These are phyloP conservation scores for Streptanthus diversifolius DNA, from an alignment of 345 rosid species.

Conservation along the genomic window DNA sequence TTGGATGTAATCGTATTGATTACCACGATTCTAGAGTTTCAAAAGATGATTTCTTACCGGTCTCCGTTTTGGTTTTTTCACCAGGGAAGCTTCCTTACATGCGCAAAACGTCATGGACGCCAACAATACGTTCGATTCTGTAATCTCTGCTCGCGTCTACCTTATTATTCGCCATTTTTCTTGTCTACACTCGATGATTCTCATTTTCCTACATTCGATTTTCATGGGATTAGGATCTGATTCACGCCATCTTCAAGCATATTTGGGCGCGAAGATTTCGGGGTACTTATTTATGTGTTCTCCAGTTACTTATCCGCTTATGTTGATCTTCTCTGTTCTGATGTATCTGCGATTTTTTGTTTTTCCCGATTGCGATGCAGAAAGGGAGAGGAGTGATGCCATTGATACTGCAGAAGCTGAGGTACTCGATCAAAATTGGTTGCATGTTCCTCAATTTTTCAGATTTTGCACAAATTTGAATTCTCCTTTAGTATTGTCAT, in stretches of 20 bases:
- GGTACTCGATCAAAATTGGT: slow-evolving; percentile 33
- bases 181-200: not conserved
- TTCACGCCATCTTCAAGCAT: slow-evolving; percentile 81
- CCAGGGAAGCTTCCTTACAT: slow-evolving; percentile 4
- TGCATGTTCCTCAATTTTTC: not conserved
- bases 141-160: slow-evolving; percentile 14
- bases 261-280: slow-evolving; percentile 64
- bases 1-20: not conserved
- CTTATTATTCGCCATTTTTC: not conserved
- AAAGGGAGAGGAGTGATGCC: slow-evolving; percentile 57
- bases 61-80: not conserved
- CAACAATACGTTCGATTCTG: slow-evolving; percentile 54
- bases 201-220: not conserved
- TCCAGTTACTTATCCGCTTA: not conserved
- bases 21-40: not conserved
- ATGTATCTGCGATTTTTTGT: not conserved
- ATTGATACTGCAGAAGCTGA: slow-evolving; percentile 51
- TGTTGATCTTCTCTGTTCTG: not conserved
- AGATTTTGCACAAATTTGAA: not conserved
- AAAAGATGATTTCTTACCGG: too few species aligned
- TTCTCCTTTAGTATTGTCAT: not conserved
- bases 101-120: slow-evolving; percentile 45
- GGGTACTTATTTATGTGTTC: slow-evolving; percentile 38
- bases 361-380: slow-evolving; percentile 31
- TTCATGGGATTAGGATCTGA: slow-evolving; percentile 51